phyloP scores from a whole-genome alignment of 2,329 filamentous ascomycete genomes.

The Xylariomycetidae sp. region DNA sequence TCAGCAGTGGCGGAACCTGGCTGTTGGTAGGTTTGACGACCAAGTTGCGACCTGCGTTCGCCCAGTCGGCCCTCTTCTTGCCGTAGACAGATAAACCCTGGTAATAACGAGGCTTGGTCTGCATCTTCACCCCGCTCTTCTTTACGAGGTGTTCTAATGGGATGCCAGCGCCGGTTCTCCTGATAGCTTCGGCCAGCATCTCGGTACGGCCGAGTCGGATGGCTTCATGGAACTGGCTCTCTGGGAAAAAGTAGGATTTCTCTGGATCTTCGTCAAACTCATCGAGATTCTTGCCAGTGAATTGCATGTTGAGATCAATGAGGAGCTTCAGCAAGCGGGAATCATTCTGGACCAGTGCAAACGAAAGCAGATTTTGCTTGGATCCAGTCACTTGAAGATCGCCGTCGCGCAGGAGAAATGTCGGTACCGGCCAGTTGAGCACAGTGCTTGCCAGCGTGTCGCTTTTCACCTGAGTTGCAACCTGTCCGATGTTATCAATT shows the following conservation, averaged over 20 bases:
- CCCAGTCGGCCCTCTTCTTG: slow-evolving; percentile 62
- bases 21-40: slow-evolving; percentile 34
- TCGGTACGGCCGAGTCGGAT: slow-evolving; percentile 46
- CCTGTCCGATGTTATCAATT: slow-evolving; percentile 68
- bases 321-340: slow-evolving; percentile 49
- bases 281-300: slow-evolving; percentile 31
- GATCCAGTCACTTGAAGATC: slow-evolving; percentile 18
- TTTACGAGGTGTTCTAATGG: slow-evolving; percentile 64
- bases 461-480: slow-evolving; percentile 65
- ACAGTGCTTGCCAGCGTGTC: slow-evolving; percentile 49
- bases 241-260: slow-evolving; percentile 35
- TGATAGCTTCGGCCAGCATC: slow-evolving; percentile 61
- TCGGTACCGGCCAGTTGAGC: slow-evolving; percentile 36
- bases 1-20: slow-evolving; percentile 54
- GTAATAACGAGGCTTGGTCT: slow-evolving; percentile 66
- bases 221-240: slow-evolving; percentile 37
- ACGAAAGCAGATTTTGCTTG: slow-evolving; percentile 31
- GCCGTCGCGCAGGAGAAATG: slow-evolving; percentile 29
- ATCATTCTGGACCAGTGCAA: slow-evolving; percentile 51
- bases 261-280: slow-evolving; percentile 28
- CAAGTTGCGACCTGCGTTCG: slow-evolving; percentile 51
- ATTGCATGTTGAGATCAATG: slow-evolving; percentile 48
- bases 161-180: slow-evolving; percentile 61
- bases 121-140: slow-evolving; percentile 58
- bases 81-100: slow-evolving; percentile 66